Evolutionary conservation across 371 early-diverging fungal genomes (phyloP), one percentile per base, ranked within the genome.

Genomic region (Spraguea lophii): DNA sequence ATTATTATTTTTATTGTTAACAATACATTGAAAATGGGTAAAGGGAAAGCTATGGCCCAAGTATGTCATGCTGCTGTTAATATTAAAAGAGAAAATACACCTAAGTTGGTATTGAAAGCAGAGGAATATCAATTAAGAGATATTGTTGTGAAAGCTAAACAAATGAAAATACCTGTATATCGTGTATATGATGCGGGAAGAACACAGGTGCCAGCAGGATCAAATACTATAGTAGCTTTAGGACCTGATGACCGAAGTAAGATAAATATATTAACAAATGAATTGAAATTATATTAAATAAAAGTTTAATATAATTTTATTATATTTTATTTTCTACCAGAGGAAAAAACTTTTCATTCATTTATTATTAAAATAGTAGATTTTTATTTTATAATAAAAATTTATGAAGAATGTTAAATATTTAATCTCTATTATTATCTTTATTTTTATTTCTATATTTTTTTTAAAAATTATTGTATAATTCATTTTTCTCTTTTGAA

Each of bases 131-230:
- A 62, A 6, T 51, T 64, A 15, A 47, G 57, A 15, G 32, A 55
- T 2, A 43, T 49, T 1, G 20, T 57, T 17, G 39, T 27, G 7
- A 39, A 38, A 36, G 1, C 30, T 15, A 52, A 54, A 39, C 41
- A 27, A 20, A 27, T 35, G 1, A 42, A 41, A 2, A 32, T 71
- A 0, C 37, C 25, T 6, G 34, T 47, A n/a, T 32, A 44, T 44
- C 48, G 43, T 1, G 43, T 71, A 10, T 46, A 36, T 36, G 71
- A 71, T 61, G 71, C 71, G 19, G 71, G 71, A 1, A 62, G 67
- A 47, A 71, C 71, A 45, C 69, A 71, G 50, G 62, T 71, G n/a
- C 45, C 40, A 9, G 40, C 65, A 9, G 61, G 61, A 21, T 49
- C 63, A 20, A 61, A 66, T 22, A 70, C 70, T 9, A 64, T 66